Percentiles rank a stretch among this genome's conserved stretches.
Conservation (phyloP, 2,329 filamentous ascomycete species). For the Aspergillus floridensis region DNA sequence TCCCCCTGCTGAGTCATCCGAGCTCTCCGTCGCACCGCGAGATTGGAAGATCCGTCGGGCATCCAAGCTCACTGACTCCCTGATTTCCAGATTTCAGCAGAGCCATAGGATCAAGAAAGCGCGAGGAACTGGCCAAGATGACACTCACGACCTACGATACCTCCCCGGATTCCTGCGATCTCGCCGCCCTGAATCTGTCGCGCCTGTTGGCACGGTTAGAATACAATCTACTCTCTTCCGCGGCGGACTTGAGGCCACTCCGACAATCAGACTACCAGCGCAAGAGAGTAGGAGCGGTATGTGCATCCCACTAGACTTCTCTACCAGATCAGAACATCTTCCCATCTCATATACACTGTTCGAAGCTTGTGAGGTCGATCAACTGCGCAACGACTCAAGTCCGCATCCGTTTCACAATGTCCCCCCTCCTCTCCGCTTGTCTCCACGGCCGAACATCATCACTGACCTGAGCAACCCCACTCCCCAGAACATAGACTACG, state of each 20-base stretch:
- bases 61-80: neutral
- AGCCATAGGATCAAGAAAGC: neutral
- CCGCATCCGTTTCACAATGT: neutral
- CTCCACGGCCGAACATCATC: neutral
- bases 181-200: constrained; percentile 39
- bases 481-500: constrained; percentile 45
- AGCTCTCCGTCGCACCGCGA: neutral
- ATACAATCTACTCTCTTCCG: constrained; percentile 42
- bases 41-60: neutral
- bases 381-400: neutral
- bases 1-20: neutral
- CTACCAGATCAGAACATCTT: no score
- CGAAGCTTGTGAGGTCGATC: neutral
- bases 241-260: constrained; percentile 36
- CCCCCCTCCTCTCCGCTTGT: neutral
- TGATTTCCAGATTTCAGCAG: neutral
- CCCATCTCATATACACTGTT: no score
- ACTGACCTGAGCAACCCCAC: neutral
- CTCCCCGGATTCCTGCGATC: constrained; percentile 24
- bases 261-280: constrained; percentile 43
- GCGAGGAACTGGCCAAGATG: constrained; percentile 13
- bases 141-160: constrained; percentile 20
- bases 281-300: constrained; percentile 41
- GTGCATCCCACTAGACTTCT: constrained; percentile 1
- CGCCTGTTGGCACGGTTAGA: constrained; percentile 45